Conservation (phyloP, 1,284 basidiomycete species). For the Ceratobasidium sp. region DNA sequence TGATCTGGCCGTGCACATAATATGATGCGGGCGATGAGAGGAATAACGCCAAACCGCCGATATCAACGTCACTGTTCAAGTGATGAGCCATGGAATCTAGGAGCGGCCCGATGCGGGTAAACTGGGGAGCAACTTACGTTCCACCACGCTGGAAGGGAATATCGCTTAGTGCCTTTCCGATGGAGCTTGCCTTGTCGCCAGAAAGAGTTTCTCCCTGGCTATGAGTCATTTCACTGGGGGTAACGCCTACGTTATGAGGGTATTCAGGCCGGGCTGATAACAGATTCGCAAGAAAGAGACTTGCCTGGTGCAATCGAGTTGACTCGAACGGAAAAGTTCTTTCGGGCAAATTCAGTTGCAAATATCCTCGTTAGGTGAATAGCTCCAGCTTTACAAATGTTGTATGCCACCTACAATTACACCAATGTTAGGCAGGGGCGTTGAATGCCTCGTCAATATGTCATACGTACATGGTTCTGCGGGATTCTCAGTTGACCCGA, state of each 20-base stretch:
- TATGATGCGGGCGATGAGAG: conserved; percentile 70
- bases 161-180: neutral
- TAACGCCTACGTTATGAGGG: conserved; percentile 65
- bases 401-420: conserved; percentile 69
- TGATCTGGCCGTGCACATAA: conserved; percentile 75
- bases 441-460: neutral
- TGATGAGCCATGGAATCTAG: neutral
- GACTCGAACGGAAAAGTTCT: conserved; percentile 57
- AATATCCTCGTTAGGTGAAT: conserved; percentile 76
- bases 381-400: conserved; percentile 76
- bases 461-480: conserved; percentile 69
- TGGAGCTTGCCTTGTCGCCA: neutral
- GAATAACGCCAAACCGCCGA: conserved; percentile 75
- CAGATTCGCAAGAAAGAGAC: neutral
- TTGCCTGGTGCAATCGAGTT: conserved; percentile 68
- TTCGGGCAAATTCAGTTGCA: conserved; percentile 73
- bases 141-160: neutral
- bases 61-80: conserved; percentile 63
- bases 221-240: conserved; percentile 70
- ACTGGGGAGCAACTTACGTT: neutral
- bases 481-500: conserved; percentile 70
- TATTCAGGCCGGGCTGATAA: conserved; percentile 50
- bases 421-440: neutral
- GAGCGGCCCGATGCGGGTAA: neutral
- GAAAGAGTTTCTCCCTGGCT: conserved; percentile 41